Evolutionary conservation across 2,329 filamentous ascomycete species (phyloP), one percentile per base, ranked within the genome.

Genomic region (Falciphora oryzae): DNA sequence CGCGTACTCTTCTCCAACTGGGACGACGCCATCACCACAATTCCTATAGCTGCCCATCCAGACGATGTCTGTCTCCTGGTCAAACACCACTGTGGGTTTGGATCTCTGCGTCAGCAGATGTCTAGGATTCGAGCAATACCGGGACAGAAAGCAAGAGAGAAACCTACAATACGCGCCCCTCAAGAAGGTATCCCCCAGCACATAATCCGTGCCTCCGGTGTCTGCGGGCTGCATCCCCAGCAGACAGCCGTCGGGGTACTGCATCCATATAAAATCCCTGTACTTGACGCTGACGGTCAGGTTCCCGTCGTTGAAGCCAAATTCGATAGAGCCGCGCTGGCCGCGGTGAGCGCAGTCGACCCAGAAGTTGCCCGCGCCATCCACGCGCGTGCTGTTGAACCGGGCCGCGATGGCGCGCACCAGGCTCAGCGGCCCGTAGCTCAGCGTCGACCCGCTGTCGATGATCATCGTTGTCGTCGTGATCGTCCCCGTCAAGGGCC

Each of bases 381-480:
- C 75, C 35, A 72, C 28, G 13, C 29, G 66, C 53, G 70, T 72
- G 16, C 73, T 74, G 38, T 71, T 67, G 63, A 77, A 70, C 32
- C 71, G 69, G 63, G 71, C 65, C 31, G 76, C 78, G 28, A 84
- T 75, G 8, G 69, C 64, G 2, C 73, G 69, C 22, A 82, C 80
- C 53, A 89, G 74, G 60, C 80, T 75, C 67, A 85, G 79, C 11
- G 87, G 86, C 4, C 90, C 79, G 69, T 88, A 87, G 63, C 83
- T 87, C 66, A 88, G 78, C 22, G 84, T 88, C 38, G 84, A 87
- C 38, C 88, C 88, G 4, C 83, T 85, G 73, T 88, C 85, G 32
- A 88, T 78, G n/a, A 86, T 76, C 57, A 81, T 81, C 50, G 79
- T 76, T 25, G 78, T 72, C 44, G 44, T 25, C 22, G 5, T 53